Base-by-base conservation (phyloP, 805 yeast species). In the Wickerhamiella sergipiensis region DNA sequence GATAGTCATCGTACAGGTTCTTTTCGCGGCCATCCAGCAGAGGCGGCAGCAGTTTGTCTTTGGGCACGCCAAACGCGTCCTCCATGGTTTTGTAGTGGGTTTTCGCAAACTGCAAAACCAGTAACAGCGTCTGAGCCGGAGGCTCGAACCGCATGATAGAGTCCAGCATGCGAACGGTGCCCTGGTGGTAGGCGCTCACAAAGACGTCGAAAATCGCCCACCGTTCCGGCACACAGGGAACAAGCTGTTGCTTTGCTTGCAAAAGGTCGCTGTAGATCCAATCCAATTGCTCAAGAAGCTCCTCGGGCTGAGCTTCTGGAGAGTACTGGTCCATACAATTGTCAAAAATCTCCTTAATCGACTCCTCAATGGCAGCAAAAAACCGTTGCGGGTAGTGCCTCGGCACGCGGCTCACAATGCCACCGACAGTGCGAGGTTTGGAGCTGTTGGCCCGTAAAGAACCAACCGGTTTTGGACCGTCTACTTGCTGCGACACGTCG, bases 241-340 rank as follows among this genome's bases (percentile, higher is more conserved):
- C 65, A 22, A 86, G 67, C 29, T 79, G 79, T 21, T 75, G 75
- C 51, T 78, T 75, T 4, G 84, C 86, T 51, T 82, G 75, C 29
- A 74, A 66, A 50, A 92, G 67, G 59, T 90, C 97, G 57, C 83
- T 81, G 64, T 83, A 86, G 18, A 88, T 75, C 89, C 96, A 90
- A 52, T 80, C 81, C 50, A 89, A 67, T 57, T 84, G 79, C 40
- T 82, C 81, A 52, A 85, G 71, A 1, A 87, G 79, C 17, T 72
- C 73, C 65, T 80, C 78, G 39, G 73, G 73, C 44, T 62, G 69
- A 19, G 67, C 71, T 18, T 59, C 61, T 3, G 74, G 77, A 23
- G 66, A 68, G 61, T 72, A 81, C 52, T 74, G 74, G 52, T 74
- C 77, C 59, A 71, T 74, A 68, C 88, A 80, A 52, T 80, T 77